phyloP scores from a whole-genome alignment of 768 basidiomycete genomes.

The Lactifluus piperatus region DNA sequence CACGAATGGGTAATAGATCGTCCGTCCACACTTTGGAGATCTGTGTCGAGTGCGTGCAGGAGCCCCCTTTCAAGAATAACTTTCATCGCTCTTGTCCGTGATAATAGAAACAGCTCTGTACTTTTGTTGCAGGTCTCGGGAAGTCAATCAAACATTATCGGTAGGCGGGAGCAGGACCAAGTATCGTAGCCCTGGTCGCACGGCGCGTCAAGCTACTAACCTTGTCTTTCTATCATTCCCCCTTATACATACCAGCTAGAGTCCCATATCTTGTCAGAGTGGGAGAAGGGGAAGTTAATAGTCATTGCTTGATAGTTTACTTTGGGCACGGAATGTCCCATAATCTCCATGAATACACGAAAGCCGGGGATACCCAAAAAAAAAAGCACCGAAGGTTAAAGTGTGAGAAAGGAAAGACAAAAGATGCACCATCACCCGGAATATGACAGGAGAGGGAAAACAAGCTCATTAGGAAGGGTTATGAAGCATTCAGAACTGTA shows the following conservation, averaged over 20 bases:
- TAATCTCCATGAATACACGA: background rate
- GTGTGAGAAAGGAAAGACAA: background rate
- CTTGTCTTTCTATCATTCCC: no score
- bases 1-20: no score
- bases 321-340: background rate
- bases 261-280: background rate
- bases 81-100: no score
- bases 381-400: background rate
- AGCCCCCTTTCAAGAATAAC: no score
- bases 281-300: background rate
- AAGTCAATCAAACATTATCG: no score
- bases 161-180: background rate
- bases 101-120: no score
- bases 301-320: background rate
- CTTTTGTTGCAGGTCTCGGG: no score
- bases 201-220: background rate
- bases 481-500: conserved; percentile 4
- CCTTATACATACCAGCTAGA: background rate
- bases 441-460: background rate
- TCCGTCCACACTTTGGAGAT: no score
- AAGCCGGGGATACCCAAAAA: background rate
- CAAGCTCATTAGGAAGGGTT: background rate
- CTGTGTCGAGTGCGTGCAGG: no score
- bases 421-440: background rate
- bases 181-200: background rate